Conservation (phyloP, 2,329 filamentous ascomycete genomes). For the Fusarium avenaceum region DNA sequence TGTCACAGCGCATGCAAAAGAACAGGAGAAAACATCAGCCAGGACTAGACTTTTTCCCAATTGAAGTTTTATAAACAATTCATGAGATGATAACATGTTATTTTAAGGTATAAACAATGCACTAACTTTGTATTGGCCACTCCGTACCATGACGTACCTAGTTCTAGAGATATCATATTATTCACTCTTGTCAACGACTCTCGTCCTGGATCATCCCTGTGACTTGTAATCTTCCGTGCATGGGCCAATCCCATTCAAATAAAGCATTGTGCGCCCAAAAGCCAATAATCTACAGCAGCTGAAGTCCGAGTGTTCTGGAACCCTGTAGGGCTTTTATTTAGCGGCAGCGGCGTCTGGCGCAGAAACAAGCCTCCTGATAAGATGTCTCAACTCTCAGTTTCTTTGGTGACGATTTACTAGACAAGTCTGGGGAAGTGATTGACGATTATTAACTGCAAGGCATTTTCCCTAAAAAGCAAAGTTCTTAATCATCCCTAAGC, state of each 20-base stretch:
- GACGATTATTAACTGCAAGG: not conserved
- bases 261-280: not conserved
- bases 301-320: not conserved
- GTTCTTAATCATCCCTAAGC: not conserved
- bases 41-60: too few relatives aligned
- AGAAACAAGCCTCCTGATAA: not conserved
- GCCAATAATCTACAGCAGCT: not conserved
- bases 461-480: not conserved
- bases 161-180: too few relatives aligned
- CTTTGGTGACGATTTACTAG: not conserved
- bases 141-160: too few relatives aligned
- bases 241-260: not conserved
- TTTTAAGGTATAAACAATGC: too few relatives aligned
- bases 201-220: too few relatives aligned
- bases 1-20: too few relatives aligned
- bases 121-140: too few relatives aligned
- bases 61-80: too few relatives aligned
- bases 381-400: not conserved
- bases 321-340: not conserved
- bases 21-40: too few relatives aligned
- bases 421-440: not conserved
- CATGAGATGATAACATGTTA: too few relatives aligned
- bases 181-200: too few relatives aligned
- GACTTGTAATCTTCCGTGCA: not conserved
- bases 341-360: constrained; percentile 1